Evolutionary conservation across 345 rosid species (phyloP), one percentile per base, ranked within the genome.

Genomic region (Erysimum cheiranthoides): DNA sequence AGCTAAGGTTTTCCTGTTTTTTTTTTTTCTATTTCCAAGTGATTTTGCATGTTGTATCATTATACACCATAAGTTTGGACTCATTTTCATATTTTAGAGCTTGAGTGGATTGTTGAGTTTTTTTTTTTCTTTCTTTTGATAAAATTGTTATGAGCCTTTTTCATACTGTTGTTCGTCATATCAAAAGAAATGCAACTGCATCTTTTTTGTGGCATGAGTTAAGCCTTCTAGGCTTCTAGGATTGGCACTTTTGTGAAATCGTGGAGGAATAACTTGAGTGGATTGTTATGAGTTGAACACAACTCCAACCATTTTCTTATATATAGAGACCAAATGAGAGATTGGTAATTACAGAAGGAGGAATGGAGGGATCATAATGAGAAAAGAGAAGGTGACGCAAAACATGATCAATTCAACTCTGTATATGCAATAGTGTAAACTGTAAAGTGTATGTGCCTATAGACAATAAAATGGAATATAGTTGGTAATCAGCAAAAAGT

Each of bases 11-110:
- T 65, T 42, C 43, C 1, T 39, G 57, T 34, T 16, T 61, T 21
- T 7, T 3, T 36, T 4, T 16, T 18, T 8, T n/a, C 14, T 18
- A 5, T 8, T 56, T 47, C 10, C 0, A 68, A 68, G 45, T 68
- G 68, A 10, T 21, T 39, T 53, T 38, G 52, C 65, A 16, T 77
- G 76, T 77, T 70, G 76, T 43, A 70, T 47, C 36, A 70, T 46
- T 32, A 53, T 63, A 77, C 2, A 70, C 66, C 40, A 14, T 17
- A 38, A 49, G 61, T 40, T 57, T 76, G 25, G 42, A 56, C 59
- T 56, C 46, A 2, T 51, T 40, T 51, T 53, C 31, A 31, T 17
- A 25, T 68, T 60, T 30, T 25, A 40, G 9, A 57, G 38, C 7
- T 73, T 40, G 65, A 31, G 68, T 71, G 16, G 27, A 10, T 32